Percentiles rank a stretch among this genome's conserved stretches.
These are phyloP conservation scores for Neurospora cerealis DNA, from an alignment of 495 filamentous ascomycete genomes.

Conservation along the genomic window DNA sequence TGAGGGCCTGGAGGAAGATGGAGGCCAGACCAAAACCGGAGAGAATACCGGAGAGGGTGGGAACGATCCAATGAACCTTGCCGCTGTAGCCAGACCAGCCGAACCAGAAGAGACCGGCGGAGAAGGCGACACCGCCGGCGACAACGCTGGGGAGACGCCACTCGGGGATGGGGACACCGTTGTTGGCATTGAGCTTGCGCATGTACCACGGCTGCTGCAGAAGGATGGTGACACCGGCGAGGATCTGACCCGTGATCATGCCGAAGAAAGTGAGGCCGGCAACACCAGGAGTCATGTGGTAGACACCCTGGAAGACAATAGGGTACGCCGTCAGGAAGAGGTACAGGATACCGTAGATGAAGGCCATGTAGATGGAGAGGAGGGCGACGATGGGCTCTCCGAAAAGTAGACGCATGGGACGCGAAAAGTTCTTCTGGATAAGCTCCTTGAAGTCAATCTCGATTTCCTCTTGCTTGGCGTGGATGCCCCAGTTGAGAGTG, in stretches of 20 bases:
- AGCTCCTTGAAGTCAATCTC: conserved; percentile 75
- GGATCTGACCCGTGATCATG: conserved; percentile 63
- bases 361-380: conserved; percentile 71
- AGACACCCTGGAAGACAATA: conserved; percentile 64
- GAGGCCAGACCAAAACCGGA: conserved; percentile 54
- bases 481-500: conserved; percentile 88
- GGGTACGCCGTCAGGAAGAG: conserved; percentile 75
- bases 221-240: conserved; percentile 56
- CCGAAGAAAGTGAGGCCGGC: conserved; percentile 71
- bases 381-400: conserved; percentile 70
- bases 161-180: conserved; percentile 66
- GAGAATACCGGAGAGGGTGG: conserved; percentile 57
- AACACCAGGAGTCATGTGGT: conserved; percentile 56
- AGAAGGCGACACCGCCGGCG: conserved; percentile 62
- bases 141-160: conserved; percentile 80
- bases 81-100: conserved; percentile 62
- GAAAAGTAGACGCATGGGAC: conserved; percentile 70
- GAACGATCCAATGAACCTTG: conserved; percentile 72
- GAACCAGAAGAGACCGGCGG: conserved; percentile 77
- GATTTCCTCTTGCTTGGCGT: conserved; percentile 89
- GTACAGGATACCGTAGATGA: conserved; percentile 72
- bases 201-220: conserved; percentile 57
- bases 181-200: conserved; percentile 61
- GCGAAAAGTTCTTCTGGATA: conserved; percentile 71
- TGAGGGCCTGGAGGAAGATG: conserved; percentile 78